These are phyloP conservation scores for Pyricularia pennisetigena DNA, from an alignment of 2,329 filamentous ascomycete genomes.

Conservation along the genomic window DNA sequence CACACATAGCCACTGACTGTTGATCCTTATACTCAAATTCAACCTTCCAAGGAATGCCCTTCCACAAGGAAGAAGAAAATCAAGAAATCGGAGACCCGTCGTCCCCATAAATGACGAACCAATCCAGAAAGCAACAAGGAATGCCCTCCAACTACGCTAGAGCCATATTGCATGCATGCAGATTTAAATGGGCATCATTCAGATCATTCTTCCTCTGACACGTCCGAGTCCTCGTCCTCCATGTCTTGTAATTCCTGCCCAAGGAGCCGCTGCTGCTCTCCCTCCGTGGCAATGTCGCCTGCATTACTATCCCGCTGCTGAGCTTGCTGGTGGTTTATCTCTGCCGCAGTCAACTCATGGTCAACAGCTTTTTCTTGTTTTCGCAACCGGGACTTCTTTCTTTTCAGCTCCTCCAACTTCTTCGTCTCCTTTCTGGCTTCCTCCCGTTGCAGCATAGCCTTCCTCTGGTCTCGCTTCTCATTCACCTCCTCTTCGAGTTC, in stretches of 20 bases:
- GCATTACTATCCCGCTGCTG: background rate
- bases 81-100: background rate
- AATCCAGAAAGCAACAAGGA: background rate
- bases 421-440: background rate
- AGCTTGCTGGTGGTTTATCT: background rate
- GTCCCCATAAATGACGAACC: background rate
- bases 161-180: background rate
- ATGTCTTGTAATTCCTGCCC: background rate
- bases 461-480: background rate
- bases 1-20: background rate
- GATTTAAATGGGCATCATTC: background rate
- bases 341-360: background rate
- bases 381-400: background rate
- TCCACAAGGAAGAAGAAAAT: background rate
- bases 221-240: background rate
- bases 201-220: background rate
- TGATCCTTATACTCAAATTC: background rate
- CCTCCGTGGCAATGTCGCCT: background rate
- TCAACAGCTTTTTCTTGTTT: background rate
- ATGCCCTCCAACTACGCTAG: background rate
- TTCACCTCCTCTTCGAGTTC: background rate
- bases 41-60: background rate
- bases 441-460: background rate
- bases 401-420: background rate
- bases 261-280: background rate